phyloP scores from a whole-genome alignment of 768 basidiomycete genomes.

The Harrya chromipes region DNA sequence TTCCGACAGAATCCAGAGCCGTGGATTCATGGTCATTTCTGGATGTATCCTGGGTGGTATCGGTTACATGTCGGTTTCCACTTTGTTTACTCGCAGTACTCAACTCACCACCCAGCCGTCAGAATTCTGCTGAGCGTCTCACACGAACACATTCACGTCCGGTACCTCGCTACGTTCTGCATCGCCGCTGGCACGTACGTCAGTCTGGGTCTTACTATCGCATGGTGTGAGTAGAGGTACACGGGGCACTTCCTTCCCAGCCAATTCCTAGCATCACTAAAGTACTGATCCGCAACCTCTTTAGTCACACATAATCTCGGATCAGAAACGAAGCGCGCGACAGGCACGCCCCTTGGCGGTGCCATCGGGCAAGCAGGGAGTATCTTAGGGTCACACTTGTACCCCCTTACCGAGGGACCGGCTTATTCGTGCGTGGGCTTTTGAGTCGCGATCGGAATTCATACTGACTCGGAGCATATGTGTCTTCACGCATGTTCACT shows the following conservation, averaged over 20 bases:
- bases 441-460: too few species aligned
- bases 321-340: constrained; percentile 44
- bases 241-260: too few species aligned
- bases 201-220: constrained; percentile 42
- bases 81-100: not conserved
- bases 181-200: constrained; percentile 47
- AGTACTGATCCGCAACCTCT: too few species aligned
- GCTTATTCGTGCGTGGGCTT: constrained; percentile 32
- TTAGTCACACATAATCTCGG: constrained; percentile 42
- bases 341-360: constrained; percentile 41
- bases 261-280: too few species aligned
- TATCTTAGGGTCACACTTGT: constrained; percentile 41
- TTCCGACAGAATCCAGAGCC: constrained; percentile 44
- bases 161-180: constrained; percentile 46
- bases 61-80: constrained; percentile 39
- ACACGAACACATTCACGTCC: constrained; percentile 31
- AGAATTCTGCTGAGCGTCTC: constrained; percentile 35
- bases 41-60: constrained; percentile 34
- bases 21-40: constrained; percentile 36
- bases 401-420: constrained; percentile 40
- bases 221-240: constrained; percentile 46
- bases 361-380: constrained; percentile 43
- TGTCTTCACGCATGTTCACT: too few species aligned
- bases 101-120: not conserved
- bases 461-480: too few species aligned